Conservation (phyloP, 2,329 filamentous ascomycete genomes). For the Chaetoscypha palmicola region DNA sequence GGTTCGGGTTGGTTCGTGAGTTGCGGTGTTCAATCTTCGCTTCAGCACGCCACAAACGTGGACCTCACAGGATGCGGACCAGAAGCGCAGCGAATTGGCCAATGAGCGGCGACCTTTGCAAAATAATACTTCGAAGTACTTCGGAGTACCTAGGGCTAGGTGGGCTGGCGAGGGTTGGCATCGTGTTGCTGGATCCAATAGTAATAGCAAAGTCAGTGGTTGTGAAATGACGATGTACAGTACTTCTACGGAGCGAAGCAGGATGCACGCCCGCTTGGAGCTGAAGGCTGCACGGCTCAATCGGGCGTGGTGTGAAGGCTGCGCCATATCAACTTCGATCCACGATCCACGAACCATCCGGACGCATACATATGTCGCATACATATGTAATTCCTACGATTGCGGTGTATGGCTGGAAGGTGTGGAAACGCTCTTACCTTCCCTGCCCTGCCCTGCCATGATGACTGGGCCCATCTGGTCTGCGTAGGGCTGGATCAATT, state of each 20-base stretch:
- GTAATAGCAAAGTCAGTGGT: background rate
- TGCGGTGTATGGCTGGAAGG: no score
- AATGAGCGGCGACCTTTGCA: no score
- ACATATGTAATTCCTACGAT: no score
- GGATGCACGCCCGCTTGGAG: background rate
- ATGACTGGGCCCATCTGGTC: background rate
- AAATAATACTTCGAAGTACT: no score
- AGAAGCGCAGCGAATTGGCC: no score
- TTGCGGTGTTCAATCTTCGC: background rate
- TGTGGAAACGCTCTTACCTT: no score
- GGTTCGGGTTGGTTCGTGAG: background rate
- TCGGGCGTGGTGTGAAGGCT: no score
- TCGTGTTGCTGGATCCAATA: background rate
- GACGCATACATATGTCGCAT: background rate
- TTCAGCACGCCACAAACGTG: conserved; percentile 2
- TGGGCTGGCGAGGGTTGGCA: background rate
- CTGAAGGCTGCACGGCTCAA: no score
- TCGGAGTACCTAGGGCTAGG: no score
- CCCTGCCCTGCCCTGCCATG: background rate
- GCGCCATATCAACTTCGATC: background rate
- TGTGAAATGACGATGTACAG: background rate
- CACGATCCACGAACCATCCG: background rate
- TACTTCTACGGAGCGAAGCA: no score
- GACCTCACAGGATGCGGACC: no score
- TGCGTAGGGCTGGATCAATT: background rate